Evolutionary conservation across 495 filamentous ascomycete genomes (phyloP), one percentile per base, ranked within the genome.

Genomic region (Collariella sp.): DNA sequence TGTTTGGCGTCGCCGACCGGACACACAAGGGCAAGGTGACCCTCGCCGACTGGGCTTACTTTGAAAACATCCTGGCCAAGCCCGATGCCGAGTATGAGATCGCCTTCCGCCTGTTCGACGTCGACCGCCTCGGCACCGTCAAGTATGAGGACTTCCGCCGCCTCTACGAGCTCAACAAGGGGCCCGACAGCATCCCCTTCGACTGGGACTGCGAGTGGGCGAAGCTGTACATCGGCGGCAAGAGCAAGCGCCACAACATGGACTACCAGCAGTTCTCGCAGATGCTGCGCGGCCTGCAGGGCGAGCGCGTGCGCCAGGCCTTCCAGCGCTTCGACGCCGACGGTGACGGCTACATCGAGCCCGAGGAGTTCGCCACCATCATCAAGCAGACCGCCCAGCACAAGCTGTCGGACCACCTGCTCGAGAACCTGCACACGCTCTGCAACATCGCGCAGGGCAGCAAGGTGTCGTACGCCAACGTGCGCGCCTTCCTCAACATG

Each of bases 81-180:
- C 89, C 93, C 56, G 93, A 97, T 59, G 94, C 93, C 63, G 94
- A 98, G 69, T 98, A 98, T 67, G 91, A 98, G 71, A 96, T 98
- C 59, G 91, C 91, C 5, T 98, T 96, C 73, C 87, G 94, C 52
- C 79, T 97, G 24, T 98, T 98, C 71, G 93, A 97, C 61, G 70
- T 85, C 56, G 81, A 93, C 23, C 82, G 87, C 34, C 85, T 79
- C 19, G 93, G 93, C 4, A 78, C 74, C 19, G 87, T 98, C 61
- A 89, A 88, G 61, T 95, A 89, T 60, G 87, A 94, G 1, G 80
- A 88, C 61, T 89, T 98, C 70, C 78, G 85, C 61, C 76, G 78
- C 33, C 76, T 90, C 33, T 95, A 91, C 69, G 83, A 88, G 62
- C 73, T 79, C 60, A 93, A 91, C 77, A 95, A 89, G 74, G 84